phyloP scores from a whole-genome alignment of 2,329 filamentous ascomycete genomes.

The Fusarium gaditjirri region DNA sequence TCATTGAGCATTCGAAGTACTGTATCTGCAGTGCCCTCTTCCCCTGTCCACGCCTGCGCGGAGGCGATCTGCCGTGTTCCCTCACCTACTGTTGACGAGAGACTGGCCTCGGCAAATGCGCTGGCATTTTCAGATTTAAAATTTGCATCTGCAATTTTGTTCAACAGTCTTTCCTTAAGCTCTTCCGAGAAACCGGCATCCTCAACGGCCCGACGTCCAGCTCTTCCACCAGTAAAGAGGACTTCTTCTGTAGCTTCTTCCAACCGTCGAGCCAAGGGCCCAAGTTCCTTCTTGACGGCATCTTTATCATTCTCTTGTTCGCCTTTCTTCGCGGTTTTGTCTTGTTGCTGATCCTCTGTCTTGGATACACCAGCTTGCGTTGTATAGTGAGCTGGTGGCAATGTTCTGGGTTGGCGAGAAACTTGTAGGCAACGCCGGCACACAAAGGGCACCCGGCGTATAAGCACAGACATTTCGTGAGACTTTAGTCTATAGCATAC shows the following conservation, averaged over 20 bases:
- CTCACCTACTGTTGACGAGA: constrained; percentile 69
- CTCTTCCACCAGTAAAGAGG: constrained; percentile 66
- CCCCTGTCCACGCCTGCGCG: constrained; percentile 79
- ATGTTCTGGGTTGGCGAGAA: neutral
- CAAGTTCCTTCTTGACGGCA: constrained; percentile 40
- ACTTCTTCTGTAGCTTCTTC: constrained; percentile 72
- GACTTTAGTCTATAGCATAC: too few relatives aligned
- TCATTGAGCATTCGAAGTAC: constrained; percentile 88
- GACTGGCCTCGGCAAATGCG: constrained; percentile 60
- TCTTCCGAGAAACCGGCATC: constrained; percentile 73
- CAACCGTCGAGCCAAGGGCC: constrained; percentile 66
- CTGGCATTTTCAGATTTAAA: constrained; percentile 63
- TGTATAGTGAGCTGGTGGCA: constrained; percentile 28
- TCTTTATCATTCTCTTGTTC: neutral
- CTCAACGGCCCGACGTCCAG: constrained; percentile 68
- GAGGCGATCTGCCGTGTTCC: constrained; percentile 76
- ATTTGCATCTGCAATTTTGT: constrained; percentile 65
- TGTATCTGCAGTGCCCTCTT: constrained; percentile 78
- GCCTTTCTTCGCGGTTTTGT: neutral
- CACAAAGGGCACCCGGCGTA: constrained; percentile 14
- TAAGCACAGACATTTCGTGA: neutral
- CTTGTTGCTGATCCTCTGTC: constrained; percentile 1
- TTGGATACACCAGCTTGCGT: constrained; percentile 23
- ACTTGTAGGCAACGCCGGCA: constrained; percentile 37
- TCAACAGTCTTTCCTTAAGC: constrained; percentile 67